Percentiles rank a stretch among this genome's conserved stretches.
Conservation (phyloP, 2,329 filamentous ascomycete species). For the Clonostachys chloroleuca region DNA sequence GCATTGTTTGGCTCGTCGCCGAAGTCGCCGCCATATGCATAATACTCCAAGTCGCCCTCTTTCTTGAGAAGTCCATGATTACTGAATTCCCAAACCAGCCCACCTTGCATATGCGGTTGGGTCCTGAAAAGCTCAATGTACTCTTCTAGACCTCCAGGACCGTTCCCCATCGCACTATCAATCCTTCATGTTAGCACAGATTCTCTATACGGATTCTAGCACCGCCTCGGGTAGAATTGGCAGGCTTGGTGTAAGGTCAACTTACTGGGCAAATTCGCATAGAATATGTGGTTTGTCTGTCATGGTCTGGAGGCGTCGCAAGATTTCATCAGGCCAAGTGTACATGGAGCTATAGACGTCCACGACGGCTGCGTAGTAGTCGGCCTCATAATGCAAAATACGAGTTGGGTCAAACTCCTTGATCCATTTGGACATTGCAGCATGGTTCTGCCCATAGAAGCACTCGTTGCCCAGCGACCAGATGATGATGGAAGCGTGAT, state of each 20-base stretch:
- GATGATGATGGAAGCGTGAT: slow-evolving; percentile 64
- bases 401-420: slow-evolving; percentile 52
- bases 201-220: not conserved
- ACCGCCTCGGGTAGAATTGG: not conserved
- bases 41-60: slow-evolving; percentile 37
- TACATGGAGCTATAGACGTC: slow-evolving; percentile 71
- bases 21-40: slow-evolving; percentile 60
- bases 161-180: slow-evolving; percentile 64
- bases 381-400: slow-evolving; percentile 64
- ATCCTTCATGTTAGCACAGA: not conserved
- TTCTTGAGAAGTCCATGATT: slow-evolving; percentile 51
- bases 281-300: slow-evolving; percentile 54
- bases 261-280: slow-evolving; percentile 47
- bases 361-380: slow-evolving; percentile 51
- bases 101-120: slow-evolving; percentile 59
- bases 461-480: slow-evolving; percentile 74
- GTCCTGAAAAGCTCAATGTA: slow-evolving; percentile 61
- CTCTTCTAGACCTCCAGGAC: slow-evolving; percentile 64
- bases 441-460: slow-evolving; percentile 66
- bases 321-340: slow-evolving; percentile 44
- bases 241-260: not conserved
- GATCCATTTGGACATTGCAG: slow-evolving; percentile 61
- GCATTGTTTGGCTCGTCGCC: slow-evolving; percentile 55
- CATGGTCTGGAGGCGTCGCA: slow-evolving; percentile 19
- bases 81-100: slow-evolving; percentile 64